A percentile compares a stretch with the other conserved stretches of the same genome.
phyloP scores from a whole-genome alignment of 305 asterid genomes.

The Coffea humblotiana region DNA sequence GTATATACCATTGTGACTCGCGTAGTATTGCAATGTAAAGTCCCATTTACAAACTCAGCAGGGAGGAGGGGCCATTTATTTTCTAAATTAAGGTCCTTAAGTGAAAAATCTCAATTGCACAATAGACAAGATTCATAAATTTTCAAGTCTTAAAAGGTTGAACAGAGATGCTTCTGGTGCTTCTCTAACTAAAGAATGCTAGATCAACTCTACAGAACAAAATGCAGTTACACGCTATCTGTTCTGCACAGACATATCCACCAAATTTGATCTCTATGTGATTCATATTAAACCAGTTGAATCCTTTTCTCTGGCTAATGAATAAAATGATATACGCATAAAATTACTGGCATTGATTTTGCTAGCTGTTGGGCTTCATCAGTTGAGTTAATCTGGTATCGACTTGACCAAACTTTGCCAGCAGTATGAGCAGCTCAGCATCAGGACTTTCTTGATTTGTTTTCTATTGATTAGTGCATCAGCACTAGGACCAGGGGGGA shows the following conservation, averaged over 20 bases:
- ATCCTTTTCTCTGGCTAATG: background rate
- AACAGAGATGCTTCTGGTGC: too few species aligned
- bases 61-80: background rate
- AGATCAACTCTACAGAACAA: too few species aligned
- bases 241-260: too few species aligned
- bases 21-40: background rate
- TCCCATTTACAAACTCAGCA: background rate
- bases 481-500: background rate
- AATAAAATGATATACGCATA: too few species aligned
- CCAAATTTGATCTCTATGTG: too few species aligned
- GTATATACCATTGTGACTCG: too few species aligned
- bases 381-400: background rate
- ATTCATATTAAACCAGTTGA: background rate
- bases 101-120: too few species aligned
- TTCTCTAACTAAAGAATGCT: too few species aligned
- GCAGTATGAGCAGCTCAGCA: background rate
- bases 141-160: too few species aligned
- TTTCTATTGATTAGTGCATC: background rate
- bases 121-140: too few species aligned
- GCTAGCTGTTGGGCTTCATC: background rate
- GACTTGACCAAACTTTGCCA: background rate
- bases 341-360: background rate
- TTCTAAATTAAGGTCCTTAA: too few species aligned
- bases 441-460: background rate
- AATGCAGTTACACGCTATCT: too few species aligned